Conservation (phyloP, 2,329 filamentous ascomycete genomes). For the Botryotinia narcissicola region DNA sequence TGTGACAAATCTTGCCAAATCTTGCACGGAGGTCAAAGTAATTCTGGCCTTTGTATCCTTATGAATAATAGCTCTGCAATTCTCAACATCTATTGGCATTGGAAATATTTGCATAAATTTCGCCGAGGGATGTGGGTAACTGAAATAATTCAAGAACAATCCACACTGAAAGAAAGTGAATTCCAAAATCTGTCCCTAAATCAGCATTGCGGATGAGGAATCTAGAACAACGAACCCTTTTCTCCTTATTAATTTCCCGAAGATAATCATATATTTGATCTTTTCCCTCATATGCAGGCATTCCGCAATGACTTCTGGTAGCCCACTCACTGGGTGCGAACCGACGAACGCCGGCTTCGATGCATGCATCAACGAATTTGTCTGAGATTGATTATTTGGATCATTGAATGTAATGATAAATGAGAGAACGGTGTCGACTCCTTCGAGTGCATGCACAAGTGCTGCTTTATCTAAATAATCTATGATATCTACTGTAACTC, state of each 20-base stretch:
- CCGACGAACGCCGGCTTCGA: constrained; percentile 40
- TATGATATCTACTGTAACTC: constrained; percentile 43
- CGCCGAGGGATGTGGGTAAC: constrained; percentile 40
- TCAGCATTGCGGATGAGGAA: not conserved
- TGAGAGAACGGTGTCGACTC: constrained; percentile 51
- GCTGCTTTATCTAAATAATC: constrained; percentile 44
- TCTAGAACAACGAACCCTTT: constrained; percentile 35
- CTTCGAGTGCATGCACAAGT: constrained; percentile 39
- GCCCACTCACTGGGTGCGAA: constrained; percentile 41
- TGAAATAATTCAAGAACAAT: constrained; percentile 50
- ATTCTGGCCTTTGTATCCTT: constrained; percentile 44
- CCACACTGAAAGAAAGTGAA: constrained; percentile 52
- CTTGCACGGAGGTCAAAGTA: constrained; percentile 46
- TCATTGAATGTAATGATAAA: constrained; percentile 42
- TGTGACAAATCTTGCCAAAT: constrained; percentile 43
- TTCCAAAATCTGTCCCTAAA: not conserved
- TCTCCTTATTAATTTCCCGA: constrained; percentile 43
- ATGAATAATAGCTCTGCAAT: constrained; percentile 43
- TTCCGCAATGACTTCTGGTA: constrained; percentile 40
- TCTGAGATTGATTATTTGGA: constrained; percentile 31
- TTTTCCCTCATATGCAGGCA: constrained; percentile 48
- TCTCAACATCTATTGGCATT: constrained; percentile 37
- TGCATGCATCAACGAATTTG: constrained; percentile 41
- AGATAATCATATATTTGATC: constrained; percentile 43
- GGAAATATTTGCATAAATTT: constrained; percentile 42